Percentiles rank a stretch among this genome's conserved stretches.
Evolutionary conservation across 352 stramenopile species (phyloP).

Genomic region (Thraustotheca clavata): DNA sequence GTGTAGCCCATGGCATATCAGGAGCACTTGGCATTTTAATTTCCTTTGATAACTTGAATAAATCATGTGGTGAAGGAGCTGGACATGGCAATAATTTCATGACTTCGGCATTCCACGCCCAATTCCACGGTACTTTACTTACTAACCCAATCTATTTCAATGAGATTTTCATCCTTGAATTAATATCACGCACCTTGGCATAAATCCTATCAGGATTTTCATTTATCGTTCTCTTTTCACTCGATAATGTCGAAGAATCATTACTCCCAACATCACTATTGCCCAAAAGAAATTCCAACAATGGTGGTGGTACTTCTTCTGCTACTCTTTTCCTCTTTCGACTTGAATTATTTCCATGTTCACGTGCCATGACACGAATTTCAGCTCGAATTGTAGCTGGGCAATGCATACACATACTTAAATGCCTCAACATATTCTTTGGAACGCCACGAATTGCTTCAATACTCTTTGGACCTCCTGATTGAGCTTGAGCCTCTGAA

Average conservation of each 20-base stretch:
- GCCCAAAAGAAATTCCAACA: slow-evolving; percentile 9
- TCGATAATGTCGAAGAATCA: not conserved
- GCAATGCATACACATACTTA: slow-evolving; percentile 3
- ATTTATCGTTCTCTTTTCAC: not conserved
- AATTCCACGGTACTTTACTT: not conserved
- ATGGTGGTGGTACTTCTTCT: not conserved
- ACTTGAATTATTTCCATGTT: not conserved
- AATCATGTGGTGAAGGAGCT: not conserved
- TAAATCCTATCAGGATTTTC: not conserved
- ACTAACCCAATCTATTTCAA: not conserved
- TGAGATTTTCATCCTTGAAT: not conserved
- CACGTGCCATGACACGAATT: not conserved
- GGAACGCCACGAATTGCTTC: slow-evolving; percentile 12
- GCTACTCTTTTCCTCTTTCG: not conserved
- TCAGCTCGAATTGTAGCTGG: not conserved
- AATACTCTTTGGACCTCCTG: not conserved
- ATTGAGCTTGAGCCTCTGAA: slow-evolving; percentile 12
- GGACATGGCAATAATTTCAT: not conserved
- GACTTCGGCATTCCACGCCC: not conserved
- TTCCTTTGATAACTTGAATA: not conserved
- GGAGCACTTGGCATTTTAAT: not conserved
- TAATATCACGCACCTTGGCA: not conserved
- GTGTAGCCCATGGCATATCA: not conserved
- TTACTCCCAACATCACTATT: not conserved
- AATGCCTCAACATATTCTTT: slow-evolving; percentile 8